A percentile compares a stretch with the other conserved stretches of the same genome.
These are phyloP conservation scores for Heliamphora exappendiculata DNA, from an alignment of 148 eudicot genomes.

Conservation along the genomic window DNA sequence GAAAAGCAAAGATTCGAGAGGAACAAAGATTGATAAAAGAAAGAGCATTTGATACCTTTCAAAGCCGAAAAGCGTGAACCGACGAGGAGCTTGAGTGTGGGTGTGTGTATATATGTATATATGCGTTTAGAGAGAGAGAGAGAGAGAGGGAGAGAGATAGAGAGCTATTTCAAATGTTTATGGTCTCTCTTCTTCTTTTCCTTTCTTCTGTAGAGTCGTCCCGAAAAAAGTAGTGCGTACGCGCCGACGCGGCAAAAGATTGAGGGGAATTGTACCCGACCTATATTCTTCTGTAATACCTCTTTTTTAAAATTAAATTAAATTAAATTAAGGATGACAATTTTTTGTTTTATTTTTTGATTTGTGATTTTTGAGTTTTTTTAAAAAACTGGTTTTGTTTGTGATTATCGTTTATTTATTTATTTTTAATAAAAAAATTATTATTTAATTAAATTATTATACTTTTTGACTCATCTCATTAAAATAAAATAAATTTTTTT, in stretches of 20 bases:
- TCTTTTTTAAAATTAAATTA: no score
- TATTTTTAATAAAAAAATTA: no score
- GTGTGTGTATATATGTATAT: background rate
- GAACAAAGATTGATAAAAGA: background rate
- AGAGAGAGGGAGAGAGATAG: background rate
- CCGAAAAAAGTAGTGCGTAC: background rate
- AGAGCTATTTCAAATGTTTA: background rate
- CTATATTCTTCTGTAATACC: no score
- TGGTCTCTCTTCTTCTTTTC: background rate
- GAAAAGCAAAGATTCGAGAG: background rate
- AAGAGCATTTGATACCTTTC: background rate
- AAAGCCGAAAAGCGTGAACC: background rate
- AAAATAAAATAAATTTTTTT: no score
- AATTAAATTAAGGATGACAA: no score
- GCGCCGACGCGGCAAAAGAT: conserved; percentile 6
- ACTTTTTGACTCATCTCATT: no score
- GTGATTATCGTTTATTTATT: no score
- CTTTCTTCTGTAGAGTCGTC: background rate
- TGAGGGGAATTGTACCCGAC: no score
- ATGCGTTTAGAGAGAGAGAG: background rate
- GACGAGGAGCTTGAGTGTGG: background rate
- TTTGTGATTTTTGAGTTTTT: no score
- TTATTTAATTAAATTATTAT: no score
- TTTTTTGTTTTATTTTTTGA: no score
- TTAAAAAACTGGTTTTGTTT: no score